Evolutionary conservation across 352 stramenopile species (phyloP), one percentile per base, ranked within the genome.

Genomic region (Thraustotheca clavata): DNA sequence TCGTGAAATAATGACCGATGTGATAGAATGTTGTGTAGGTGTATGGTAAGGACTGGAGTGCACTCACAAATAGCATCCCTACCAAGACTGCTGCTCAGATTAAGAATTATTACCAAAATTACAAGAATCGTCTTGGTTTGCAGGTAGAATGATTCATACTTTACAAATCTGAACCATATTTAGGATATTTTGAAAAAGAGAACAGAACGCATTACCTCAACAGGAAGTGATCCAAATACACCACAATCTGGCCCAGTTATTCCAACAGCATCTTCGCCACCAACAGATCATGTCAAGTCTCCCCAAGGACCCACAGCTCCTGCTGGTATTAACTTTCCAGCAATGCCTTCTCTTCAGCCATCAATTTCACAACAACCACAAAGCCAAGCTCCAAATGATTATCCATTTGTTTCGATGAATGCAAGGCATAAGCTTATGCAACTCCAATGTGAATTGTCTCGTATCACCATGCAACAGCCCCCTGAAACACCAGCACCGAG

Each of bases 61-160:
- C 80, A 32, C 75, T 96, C 6, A 91, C 86, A 1, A 77, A 92
- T 35, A 91, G 76, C 47, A 95, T 96, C 49, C 87, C 86, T 14
- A 91, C 83, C 27, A 96, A 96, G 67, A 95, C 88, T 0, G 78
- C 85, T 18, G 84, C 83, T 3, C 87, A 96, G 65, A 94, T 96
- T 68, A 96, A 96, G 67, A 96, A 96, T 41, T 96, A 95, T 70
- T 96, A 95, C 60, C 88, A 96, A 68, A 96, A 96, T 60, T 96
- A 96, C 73, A 96, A 96, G 77, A 94, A 95, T 40, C 73, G 86
- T 4, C 72, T 96, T 12, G 89, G 89, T 24, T 59, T 96, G 18
- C 86, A 96, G 38, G 59, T 67, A 34, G 47, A 40, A 29, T n/a
- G 27, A 11, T 47, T 26, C 11, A 18, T 3, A 11, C 29, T 12